Conservation (phyloP, 2,329 filamentous ascomycete species). For the Hymenoscyphus fraxineus region DNA sequence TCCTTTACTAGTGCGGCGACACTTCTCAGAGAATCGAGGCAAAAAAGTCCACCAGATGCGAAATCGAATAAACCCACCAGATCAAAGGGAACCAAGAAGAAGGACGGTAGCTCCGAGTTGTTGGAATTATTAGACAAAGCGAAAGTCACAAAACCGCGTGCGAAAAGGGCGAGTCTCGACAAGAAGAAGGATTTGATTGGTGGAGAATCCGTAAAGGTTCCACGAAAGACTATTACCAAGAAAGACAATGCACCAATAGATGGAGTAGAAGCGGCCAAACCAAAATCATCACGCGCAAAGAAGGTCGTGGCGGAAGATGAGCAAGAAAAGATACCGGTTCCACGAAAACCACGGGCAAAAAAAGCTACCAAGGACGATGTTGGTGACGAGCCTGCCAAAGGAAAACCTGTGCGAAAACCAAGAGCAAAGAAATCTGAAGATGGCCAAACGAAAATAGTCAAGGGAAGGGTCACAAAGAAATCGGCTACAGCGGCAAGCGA, state of each 20-base stretch:
- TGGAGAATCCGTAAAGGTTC: constrained; percentile 27
- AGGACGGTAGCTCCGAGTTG: not conserved
- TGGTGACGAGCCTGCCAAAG: constrained; percentile 14
- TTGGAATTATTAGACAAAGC: not conserved
- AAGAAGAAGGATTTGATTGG: not conserved
- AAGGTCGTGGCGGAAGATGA: constrained; percentile 18
- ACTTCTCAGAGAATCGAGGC: constrained; percentile 16
- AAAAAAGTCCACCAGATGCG: constrained; percentile 7
- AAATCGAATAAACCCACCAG: constrained; percentile 6
- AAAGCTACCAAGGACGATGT: constrained; percentile 17
- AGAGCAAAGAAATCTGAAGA: constrained; percentile 30
- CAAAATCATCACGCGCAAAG: constrained; percentile 24
- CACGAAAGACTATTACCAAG: constrained; percentile 19
- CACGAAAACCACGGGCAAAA: constrained; percentile 23
- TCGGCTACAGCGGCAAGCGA: constrained; percentile 16
- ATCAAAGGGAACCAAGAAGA: not conserved
- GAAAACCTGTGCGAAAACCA: constrained; percentile 25
- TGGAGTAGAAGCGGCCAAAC: constrained; percentile 23
- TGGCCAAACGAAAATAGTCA: constrained; percentile 34
- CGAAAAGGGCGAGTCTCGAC: constrained; percentile 8
- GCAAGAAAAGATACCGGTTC: constrained; percentile 10
- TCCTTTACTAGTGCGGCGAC: constrained; percentile 44
- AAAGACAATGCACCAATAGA: constrained; percentile 12
- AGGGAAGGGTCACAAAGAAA: constrained; percentile 36
- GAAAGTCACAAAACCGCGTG: constrained; percentile 13